Percentiles rank a stretch among this genome's conserved stretches.
Evolutionary conservation across 1,139 yeast genomes (phyloP).

Genomic region (Candida smagusa): DNA sequence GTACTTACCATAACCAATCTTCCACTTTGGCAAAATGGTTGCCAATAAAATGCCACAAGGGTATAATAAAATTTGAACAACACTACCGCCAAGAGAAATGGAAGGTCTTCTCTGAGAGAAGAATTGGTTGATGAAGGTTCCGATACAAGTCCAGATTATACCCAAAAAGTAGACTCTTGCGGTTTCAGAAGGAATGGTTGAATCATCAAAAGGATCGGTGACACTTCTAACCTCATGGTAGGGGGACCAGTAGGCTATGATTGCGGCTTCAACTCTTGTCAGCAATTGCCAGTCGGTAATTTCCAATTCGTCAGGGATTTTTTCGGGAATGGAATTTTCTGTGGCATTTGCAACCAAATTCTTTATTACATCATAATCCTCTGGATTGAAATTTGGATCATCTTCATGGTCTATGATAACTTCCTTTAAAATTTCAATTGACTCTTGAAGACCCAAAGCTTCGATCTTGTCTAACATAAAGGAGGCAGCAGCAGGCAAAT

Average conservation of each 20-base stretch:
- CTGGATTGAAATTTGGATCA: slow-evolving; percentile 23
- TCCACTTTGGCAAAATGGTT: slow-evolving; percentile 20
- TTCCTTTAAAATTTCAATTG: slow-evolving; percentile 17
- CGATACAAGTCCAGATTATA: slow-evolving; percentile 51
- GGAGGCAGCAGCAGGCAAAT: slow-evolving; percentile 26
- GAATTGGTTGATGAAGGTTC: slow-evolving; percentile 56
- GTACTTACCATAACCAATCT: slow-evolving; percentile 13
- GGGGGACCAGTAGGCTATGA: slow-evolving; percentile 54
- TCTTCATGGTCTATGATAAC: slow-evolving; percentile 16
- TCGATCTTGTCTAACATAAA: slow-evolving; percentile 22
- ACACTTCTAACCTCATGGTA: slow-evolving; percentile 64
- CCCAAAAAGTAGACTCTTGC: slow-evolving; percentile 55
- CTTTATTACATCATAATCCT: slow-evolving; percentile 12
- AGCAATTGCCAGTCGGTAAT: slow-evolving; percentile 12
- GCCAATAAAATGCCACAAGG: slow-evolving; percentile 48
- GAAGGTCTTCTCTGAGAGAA: slow-evolving; percentile 54
- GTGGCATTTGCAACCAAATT: slow-evolving; percentile 6
- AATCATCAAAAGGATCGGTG: slow-evolving; percentile 52
- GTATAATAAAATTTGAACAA: slow-evolving; percentile 55
- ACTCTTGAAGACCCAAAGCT: slow-evolving; percentile 13
- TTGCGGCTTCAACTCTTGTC: slow-evolving; percentile 14
- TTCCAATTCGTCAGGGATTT: no score
- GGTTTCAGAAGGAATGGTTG: slow-evolving; percentile 49
- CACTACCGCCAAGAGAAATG: slow-evolving; percentile 41
- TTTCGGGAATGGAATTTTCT: no score